Evolutionary conservation across 305 asterid species (phyloP).

Genomic region (Andrographis paniculata): DNA sequence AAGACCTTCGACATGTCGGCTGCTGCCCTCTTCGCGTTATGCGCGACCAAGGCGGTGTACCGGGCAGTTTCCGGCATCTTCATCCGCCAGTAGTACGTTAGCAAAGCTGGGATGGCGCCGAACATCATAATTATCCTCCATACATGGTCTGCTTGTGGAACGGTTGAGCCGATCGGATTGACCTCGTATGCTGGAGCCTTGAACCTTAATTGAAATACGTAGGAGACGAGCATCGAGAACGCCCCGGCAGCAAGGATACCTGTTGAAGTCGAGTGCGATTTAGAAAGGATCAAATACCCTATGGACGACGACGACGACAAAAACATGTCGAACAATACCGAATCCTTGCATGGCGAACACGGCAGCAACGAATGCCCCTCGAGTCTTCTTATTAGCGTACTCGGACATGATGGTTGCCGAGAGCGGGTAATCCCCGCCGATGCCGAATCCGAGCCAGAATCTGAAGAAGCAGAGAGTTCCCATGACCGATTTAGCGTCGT

Average conservation of each 20-base stretch:
- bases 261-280: too few species aligned
- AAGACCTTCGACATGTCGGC: background rate
- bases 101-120: background rate
- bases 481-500: conserved; percentile 28
- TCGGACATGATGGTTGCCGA: conserved; percentile 40
- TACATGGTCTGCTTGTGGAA: background rate
- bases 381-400: too few species aligned
- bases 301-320: too few species aligned
- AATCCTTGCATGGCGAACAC: conserved; percentile 40
- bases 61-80: background rate
- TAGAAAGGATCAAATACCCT: too few species aligned
- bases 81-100: background rate
- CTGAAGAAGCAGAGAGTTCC: conserved; percentile 34
- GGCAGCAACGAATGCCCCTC: conserved; percentile 31
- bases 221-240: conserved; percentile 26
- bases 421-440: conserved; percentile 35
- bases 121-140: background rate
- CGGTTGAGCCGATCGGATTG: background rate
- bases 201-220: conserved; percentile 13
- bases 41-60: background rate
- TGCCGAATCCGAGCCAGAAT: conserved; percentile 36
- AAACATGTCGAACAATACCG: too few species aligned
- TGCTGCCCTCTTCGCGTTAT: background rate
- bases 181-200: conserved; percentile 21
- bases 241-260: conserved; percentile 29